phyloP scores from a whole-genome alignment of 1,284 basidiomycete species.

The Sphagnurus paluster region DNA sequence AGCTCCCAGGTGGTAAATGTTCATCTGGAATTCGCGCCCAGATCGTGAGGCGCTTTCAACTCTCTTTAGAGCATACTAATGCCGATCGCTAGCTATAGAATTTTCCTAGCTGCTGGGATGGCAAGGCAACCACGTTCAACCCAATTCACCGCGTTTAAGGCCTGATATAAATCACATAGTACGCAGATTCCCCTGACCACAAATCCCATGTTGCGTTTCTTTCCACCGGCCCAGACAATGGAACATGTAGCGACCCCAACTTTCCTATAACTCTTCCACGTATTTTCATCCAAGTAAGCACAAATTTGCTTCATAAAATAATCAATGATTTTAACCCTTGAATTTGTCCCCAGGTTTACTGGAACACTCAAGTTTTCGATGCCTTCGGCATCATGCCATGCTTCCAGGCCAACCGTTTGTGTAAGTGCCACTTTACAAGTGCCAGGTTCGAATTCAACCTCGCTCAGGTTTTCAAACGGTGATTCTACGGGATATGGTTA shows the following conservation, averaged over 20 bases:
- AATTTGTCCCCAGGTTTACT: conserved; percentile 35
- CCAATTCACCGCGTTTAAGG: background rate
- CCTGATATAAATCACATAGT: conserved; percentile 21
- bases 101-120: conserved; percentile 45
- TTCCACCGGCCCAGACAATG: conserved; percentile 42
- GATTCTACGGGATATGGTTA: conserved; percentile 53
- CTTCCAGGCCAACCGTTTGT: conserved; percentile 45
- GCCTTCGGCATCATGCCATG: conserved; percentile 35
- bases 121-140: conserved; percentile 28
- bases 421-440: conserved; percentile 25
- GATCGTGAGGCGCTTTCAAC: conserved; percentile 35
- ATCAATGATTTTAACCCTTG: no score
- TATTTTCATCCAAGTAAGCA: conserved; percentile 43
- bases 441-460: background rate
- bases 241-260: conserved; percentile 42
- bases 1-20: conserved; percentile 31
- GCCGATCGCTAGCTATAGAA: conserved; percentile 28
- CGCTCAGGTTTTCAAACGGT: conserved; percentile 36
- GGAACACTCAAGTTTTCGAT: conserved; percentile 36
- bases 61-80: background rate
- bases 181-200: conserved; percentile 45
- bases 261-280: conserved; percentile 42
- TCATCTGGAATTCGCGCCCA: conserved; percentile 41
- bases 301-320: background rate
- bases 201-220: conserved; percentile 52